Percentiles rank a stretch among this genome's conserved stretches.
phyloP scores from a whole-genome alignment of 2,329 filamentous ascomycete genomes.

The Phoma sp. region DNA sequence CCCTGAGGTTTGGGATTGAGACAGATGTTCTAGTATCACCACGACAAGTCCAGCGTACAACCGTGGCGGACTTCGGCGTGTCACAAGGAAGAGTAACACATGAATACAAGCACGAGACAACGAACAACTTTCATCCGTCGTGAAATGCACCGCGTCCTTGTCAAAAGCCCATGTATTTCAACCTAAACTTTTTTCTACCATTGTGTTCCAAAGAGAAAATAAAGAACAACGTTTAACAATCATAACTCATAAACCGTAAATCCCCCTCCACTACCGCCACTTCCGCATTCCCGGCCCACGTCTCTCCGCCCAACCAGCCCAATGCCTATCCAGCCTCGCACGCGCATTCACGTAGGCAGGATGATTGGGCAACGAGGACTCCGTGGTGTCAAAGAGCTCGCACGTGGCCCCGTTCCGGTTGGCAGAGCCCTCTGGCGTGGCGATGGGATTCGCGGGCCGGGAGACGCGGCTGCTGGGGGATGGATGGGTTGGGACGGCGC shows the following conservation, averaged over 20 bases:
- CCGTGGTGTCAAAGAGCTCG: conserved; percentile 1
- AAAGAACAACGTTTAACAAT: neutral
- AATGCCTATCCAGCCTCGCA: neutral
- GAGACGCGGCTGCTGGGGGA: neutral
- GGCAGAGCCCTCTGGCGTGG: neutral
- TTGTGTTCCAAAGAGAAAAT: neutral
- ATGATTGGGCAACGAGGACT: neutral
- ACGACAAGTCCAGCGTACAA: neutral
- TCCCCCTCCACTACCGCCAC: neutral
- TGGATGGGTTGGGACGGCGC: neutral
- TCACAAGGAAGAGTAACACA: neutral
- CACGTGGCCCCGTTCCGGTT: neutral
- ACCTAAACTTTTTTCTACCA: neutral
- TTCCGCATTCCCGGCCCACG: neutral
- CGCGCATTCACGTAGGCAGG: neutral
- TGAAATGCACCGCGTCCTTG: neutral
- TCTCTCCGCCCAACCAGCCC: neutral
- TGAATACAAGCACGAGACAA: neutral
- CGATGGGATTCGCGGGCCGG: neutral
- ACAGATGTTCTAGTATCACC: neutral
- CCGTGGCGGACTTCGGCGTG: neutral
- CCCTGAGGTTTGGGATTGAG: neutral
- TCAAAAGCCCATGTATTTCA: neutral
- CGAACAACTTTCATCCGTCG: neutral
- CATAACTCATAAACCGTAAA: neutral